Percentiles rank a stretch among this genome's conserved stretches.
phyloP scores from a whole-genome alignment of 75 land plant genomes.

The Picea sitchensis region DNA sequence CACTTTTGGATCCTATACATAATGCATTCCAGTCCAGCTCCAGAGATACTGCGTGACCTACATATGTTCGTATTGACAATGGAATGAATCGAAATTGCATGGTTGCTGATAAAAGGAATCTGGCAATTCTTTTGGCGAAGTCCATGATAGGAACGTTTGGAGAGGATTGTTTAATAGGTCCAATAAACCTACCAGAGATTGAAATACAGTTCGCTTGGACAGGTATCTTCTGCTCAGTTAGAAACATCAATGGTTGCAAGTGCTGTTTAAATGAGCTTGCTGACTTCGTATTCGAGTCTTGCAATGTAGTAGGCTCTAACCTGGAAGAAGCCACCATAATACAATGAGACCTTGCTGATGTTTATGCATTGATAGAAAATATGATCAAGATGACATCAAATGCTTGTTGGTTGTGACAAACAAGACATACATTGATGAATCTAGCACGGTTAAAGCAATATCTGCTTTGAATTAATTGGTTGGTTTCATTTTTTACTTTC shows the following conservation, averaged over 20 bases:
- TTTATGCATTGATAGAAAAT: conserved; percentile 57
- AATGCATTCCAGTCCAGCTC: conserved; percentile 26
- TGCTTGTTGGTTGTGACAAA: conserved; percentile 5
- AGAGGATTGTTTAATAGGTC: conserved; percentile 63
- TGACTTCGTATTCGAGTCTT: conserved; percentile 56
- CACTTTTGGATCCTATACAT: conserved; percentile 44
- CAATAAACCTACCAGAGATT: conserved; percentile 32
- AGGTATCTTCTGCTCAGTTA: conserved; percentile 53
- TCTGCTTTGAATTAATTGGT: conserved; percentile 66
- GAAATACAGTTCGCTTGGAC: conserved; percentile 51
- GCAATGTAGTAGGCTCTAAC: conserved; percentile 13
- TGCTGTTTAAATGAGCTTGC: conserved; percentile 66
- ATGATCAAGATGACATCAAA: conserved; percentile 53
- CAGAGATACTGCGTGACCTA: conserved; percentile 36
- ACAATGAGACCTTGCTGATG: conserved; percentile 35
- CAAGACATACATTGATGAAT: conserved; percentile 40
- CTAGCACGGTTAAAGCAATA: conserved; percentile 42
- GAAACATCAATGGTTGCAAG: conserved; percentile 64
- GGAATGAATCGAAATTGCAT: conserved; percentile 41
- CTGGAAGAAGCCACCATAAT: conserved; percentile 22
- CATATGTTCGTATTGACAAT: conserved; percentile 56
- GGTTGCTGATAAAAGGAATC: conserved; percentile 59
- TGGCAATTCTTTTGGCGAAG: conserved; percentile 64
- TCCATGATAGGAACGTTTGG: conserved; percentile 61
- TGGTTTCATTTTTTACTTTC: conserved; percentile 59